Conservation (phyloP, 805 yeast genomes). For the Cyberlindnera sargentensis region DNA sequence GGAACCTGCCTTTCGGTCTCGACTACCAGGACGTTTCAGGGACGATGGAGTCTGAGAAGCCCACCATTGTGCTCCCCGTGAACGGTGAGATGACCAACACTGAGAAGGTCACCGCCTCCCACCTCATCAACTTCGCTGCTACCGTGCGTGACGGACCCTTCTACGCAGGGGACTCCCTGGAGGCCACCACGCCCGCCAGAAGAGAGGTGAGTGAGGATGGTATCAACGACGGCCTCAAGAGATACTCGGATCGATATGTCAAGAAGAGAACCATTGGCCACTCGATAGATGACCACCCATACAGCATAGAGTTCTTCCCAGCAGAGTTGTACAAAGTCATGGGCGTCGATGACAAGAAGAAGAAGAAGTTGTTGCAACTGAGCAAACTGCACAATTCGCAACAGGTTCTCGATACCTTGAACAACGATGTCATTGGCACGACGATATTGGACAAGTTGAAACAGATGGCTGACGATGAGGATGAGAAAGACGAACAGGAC, state of each 20-base stretch:
- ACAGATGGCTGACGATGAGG: conserved; percentile 42
- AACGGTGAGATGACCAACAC: conserved; percentile 46
- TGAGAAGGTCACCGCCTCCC: conserved; percentile 49
- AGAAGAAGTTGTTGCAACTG: conserved; percentile 40
- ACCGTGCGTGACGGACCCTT: conserved; percentile 61
- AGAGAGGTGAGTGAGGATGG: conserved; percentile 32
- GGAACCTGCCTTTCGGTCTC: conserved; percentile 60
- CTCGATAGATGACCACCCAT: conserved; percentile 75
- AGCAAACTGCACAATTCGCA: conserved; percentile 26
- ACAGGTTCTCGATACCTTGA: conserved; percentile 17
- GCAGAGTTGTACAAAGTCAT: conserved; percentile 66
- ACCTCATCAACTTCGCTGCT: conserved; percentile 45
- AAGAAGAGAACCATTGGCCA: conserved; percentile 64
- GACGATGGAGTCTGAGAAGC: conserved; percentile 28
- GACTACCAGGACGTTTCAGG: conserved; percentile 53
- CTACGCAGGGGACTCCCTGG: conserved; percentile 47
- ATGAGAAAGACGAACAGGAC: conserved; percentile 31
- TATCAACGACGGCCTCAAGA: conserved; percentile 60
- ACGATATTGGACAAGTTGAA: conserved; percentile 43
- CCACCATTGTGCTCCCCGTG: conserved; percentile 47
- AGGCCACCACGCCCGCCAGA: conserved; percentile 22
- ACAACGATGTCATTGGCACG: conserved; percentile 24
- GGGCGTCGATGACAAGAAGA: conserved; percentile 52
- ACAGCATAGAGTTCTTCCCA: conserved; percentile 64
- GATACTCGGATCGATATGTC: conserved; percentile 77